phyloP scores from a whole-genome alignment of 345 rosid genomes.

The Aquilaria yunnanensis region DNA sequence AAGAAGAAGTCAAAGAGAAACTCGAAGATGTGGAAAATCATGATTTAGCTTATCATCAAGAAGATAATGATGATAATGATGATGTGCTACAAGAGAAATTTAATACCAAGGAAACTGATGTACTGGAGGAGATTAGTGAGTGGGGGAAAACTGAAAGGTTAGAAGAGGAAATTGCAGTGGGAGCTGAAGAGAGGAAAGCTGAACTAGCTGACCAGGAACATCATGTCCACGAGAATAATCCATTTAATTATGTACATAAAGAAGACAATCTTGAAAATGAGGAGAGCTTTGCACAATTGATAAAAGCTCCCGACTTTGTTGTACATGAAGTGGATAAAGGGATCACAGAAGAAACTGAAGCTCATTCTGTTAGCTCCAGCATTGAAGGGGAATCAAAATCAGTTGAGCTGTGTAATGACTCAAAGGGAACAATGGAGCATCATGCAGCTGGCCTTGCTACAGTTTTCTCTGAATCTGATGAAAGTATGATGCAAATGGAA shows the following conservation, averaged over 20 bases:
- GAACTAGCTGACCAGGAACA: constrained; percentile 23
- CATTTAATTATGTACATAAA: constrained; percentile 17
- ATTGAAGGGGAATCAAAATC: constrained; percentile 30
- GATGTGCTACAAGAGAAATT: constrained; percentile 7
- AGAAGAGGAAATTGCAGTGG: constrained; percentile 26
- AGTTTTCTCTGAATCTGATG: constrained; percentile 26
- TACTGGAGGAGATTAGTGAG: constrained; percentile 23
- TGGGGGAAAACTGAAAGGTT: constrained; percentile 30
- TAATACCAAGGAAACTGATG: constrained; percentile 12
- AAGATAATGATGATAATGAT: constrained; percentile 18
- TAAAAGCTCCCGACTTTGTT: constrained; percentile 17
- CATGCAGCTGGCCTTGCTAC: constrained; percentile 33
- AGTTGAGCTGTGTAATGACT: constrained; percentile 28
- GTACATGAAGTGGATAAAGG: constrained; percentile 20
- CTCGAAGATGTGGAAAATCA: constrained; percentile 7
- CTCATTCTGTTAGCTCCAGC: constrained; percentile 26
- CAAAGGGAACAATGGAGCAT: constrained; percentile 30
- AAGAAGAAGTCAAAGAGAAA: constrained; percentile 12
- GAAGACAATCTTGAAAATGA: constrained; percentile 17
- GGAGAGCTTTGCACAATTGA: constrained; percentile 19
- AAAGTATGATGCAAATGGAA: constrained; percentile 27
- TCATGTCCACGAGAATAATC: constrained; percentile 11
- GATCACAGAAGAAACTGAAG: constrained; percentile 21
- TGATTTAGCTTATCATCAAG: constrained; percentile 11
- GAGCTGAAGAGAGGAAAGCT: constrained; percentile 27